Evolutionary conservation across 495 filamentous ascomycete species (phyloP).

Genomic region (Penicillium robsamsonii): DNA sequence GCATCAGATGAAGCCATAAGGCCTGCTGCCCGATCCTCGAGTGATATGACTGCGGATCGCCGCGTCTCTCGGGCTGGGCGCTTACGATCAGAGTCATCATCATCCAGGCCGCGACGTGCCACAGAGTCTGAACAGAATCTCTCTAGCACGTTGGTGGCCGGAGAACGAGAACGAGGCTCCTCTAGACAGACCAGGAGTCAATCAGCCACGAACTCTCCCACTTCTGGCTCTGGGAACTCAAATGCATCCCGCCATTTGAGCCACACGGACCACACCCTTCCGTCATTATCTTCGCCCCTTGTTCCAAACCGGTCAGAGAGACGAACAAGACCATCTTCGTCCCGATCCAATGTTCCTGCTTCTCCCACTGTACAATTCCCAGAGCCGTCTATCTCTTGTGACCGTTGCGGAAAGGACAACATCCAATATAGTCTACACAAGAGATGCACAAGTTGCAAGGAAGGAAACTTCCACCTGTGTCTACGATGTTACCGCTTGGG

Average conservation of each 20-base stretch:
- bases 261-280: constrained; percentile 7
- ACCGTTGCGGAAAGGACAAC: constrained; percentile 59
- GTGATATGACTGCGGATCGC: constrained; percentile 42
- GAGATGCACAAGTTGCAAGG: constrained; percentile 65
- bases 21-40: constrained; percentile 40
- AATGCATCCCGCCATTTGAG: constrained; percentile 10
- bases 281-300: constrained; percentile 18
- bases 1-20: constrained; percentile 39
- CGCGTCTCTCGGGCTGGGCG: constrained; percentile 30
- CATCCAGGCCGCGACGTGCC: constrained; percentile 33
- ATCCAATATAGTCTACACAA: constrained; percentile 84
- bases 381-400: constrained; percentile 73
- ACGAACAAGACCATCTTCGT: constrained; percentile 35
- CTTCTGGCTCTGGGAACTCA: constrained; percentile 12
- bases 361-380: constrained; percentile 49
- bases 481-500: constrained; percentile 69
- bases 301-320: constrained; percentile 28
- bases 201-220: constrained; percentile 25
- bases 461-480: constrained; percentile 75
- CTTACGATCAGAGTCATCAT: constrained; percentile 27
- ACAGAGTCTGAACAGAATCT: constrained; percentile 39
- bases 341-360: constrained; percentile 31
- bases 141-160: constrained; percentile 33
- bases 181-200: constrained; percentile 20
- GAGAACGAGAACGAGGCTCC: constrained; percentile 28